Evolutionary conservation across 805 yeast species (phyloP).

Genomic region (Saccharomyces paradoxus): DNA sequence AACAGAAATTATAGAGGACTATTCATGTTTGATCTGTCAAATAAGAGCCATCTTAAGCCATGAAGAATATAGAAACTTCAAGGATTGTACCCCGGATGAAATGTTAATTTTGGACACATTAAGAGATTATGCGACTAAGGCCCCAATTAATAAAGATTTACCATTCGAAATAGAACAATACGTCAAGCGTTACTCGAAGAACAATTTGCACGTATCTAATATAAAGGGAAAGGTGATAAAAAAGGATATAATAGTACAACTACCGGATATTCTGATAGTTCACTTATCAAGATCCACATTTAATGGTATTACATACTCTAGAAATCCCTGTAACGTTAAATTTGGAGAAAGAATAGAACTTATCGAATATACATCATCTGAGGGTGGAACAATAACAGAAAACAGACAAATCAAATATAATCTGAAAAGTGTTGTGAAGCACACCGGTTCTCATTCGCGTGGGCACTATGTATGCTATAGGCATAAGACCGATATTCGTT

Average conservation of each 20-base stretch:
- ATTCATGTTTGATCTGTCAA: slow-evolving; percentile 71
- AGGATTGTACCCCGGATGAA: slow-evolving; percentile 15
- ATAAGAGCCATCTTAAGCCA: slow-evolving; percentile 36
- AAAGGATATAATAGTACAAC: slow-evolving; percentile 47
- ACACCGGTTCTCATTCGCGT: slow-evolving; percentile 76
- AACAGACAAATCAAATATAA: slow-evolving; percentile 38
- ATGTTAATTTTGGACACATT: slow-evolving; percentile 30
- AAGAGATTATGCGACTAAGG: slow-evolving; percentile 30
- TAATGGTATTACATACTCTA: slow-evolving; percentile 53
- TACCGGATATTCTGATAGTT: slow-evolving; percentile 68
- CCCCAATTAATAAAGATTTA: slow-evolving; percentile 58
- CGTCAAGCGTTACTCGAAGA: slow-evolving; percentile 39
- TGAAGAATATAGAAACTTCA: slow-evolving; percentile 20
- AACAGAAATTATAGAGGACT: slow-evolving; percentile 66
- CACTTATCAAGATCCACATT: slow-evolving; percentile 82
- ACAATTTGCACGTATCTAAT: slow-evolving; percentile 36
- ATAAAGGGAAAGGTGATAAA: slow-evolving; percentile 63
- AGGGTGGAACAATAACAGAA: slow-evolving; percentile 12
- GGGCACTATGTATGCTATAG: slow-evolving; percentile 91
- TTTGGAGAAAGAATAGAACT: slow-evolving; percentile 54
- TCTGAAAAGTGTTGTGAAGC: slow-evolving; percentile 69
- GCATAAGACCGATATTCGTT: slow-evolving; percentile 47
- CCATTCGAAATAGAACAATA: slow-evolving; percentile 41
- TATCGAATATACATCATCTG: slow-evolving; percentile 23
- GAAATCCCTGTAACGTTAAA: slow-evolving; percentile 67